A percentile compares a stretch with the other conserved stretches of the same genome.
phyloP scores from a whole-genome alignment of 495 filamentous ascomycete species.

The Aspergillus nanangensis region DNA sequence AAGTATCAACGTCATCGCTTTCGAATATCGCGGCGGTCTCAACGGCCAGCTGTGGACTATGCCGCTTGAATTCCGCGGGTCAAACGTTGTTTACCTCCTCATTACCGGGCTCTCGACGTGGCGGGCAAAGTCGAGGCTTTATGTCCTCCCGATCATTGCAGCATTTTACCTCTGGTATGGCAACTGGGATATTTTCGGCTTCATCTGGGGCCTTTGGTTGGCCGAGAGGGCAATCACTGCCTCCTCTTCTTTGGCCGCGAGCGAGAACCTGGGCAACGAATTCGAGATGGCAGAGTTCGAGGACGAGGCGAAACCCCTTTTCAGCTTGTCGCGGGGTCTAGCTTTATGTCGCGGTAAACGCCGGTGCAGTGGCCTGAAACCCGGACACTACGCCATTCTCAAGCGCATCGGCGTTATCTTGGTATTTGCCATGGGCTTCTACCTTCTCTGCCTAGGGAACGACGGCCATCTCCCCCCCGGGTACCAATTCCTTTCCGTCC shows the following conservation, averaged over 20 bases:
- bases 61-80: slow-evolving; percentile 43
- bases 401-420: too few species aligned
- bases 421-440: too few species aligned
- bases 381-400: too few species aligned
- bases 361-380: too few species aligned
- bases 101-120: slow-evolving; percentile 31
- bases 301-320: slow-evolving; percentile 30
- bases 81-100: slow-evolving; percentile 41
- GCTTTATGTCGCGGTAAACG: too few species aligned
- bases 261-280: slow-evolving; percentile 35
- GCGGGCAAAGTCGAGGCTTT: slow-evolving; percentile 24
- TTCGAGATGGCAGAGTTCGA: slow-evolving; percentile 22
- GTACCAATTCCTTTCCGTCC: too few species aligned
- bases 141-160: slow-evolving; percentile 22
- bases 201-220: slow-evolving; percentile 38
- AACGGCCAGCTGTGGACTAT: slow-evolving; percentile 49
- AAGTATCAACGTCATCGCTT: slow-evolving; percentile 25
- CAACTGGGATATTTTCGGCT: slow-evolving; percentile 42
- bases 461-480: too few species aligned
- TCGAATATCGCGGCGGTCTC: slow-evolving; percentile 14
- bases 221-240: slow-evolving; percentile 22
- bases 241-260: slow-evolving; percentile 10
- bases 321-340: slow-evolving; percentile 33
- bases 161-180: slow-evolving; percentile 31
- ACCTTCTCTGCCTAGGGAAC: too few species aligned